Conservation (phyloP, 139 green algal species). For the Chloropicon primus region DNA sequence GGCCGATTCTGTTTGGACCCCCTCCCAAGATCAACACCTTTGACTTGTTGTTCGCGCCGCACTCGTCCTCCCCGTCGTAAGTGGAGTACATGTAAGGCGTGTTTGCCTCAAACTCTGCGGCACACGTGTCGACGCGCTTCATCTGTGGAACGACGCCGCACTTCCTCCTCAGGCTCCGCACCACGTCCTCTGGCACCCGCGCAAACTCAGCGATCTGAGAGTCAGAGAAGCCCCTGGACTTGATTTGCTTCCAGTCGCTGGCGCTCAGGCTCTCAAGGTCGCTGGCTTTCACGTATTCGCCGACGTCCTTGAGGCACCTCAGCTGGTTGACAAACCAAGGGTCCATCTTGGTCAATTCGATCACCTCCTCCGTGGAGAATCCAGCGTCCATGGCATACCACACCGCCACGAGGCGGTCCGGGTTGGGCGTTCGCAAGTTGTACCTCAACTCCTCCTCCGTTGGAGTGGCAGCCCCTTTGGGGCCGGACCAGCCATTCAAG, state of each 20-base stretch:
- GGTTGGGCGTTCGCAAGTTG: constrained; percentile 41
- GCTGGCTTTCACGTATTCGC: constrained; percentile 31
- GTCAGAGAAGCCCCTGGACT: constrained; percentile 80
- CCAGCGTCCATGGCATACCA: constrained; percentile 70
- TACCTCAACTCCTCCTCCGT: constrained; percentile 56
- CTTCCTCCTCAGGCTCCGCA: constrained; percentile 42
- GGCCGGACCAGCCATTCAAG: constrained; percentile 71
- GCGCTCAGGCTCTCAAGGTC: constrained; percentile 46
- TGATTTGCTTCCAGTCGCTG: constrained; percentile 66
- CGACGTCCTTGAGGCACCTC: neutral
- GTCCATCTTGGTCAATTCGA: constrained; percentile 89
- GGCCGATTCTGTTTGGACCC: constrained; percentile 97
- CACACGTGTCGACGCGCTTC: constrained; percentile 98
- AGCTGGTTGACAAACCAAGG: constrained; percentile 86
- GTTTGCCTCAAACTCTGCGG: constrained; percentile 92
- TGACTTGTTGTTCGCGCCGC: constrained; percentile 37
- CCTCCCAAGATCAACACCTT: constrained; percentile 95
- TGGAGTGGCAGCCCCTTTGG: constrained; percentile 13
- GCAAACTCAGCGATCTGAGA: constrained; percentile 53
- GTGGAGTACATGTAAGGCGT: constrained; percentile 89
- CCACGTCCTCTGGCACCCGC: constrained; percentile 26
- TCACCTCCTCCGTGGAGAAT: constrained; percentile 50
- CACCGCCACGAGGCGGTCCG: constrained; percentile 26
- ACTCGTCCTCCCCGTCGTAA: constrained; percentile 72
- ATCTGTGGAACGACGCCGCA: constrained; percentile 62